Evolutionary conservation across 331 rosid species (phyloP).

Genomic region (Erythrophleum ivorense): DNA sequence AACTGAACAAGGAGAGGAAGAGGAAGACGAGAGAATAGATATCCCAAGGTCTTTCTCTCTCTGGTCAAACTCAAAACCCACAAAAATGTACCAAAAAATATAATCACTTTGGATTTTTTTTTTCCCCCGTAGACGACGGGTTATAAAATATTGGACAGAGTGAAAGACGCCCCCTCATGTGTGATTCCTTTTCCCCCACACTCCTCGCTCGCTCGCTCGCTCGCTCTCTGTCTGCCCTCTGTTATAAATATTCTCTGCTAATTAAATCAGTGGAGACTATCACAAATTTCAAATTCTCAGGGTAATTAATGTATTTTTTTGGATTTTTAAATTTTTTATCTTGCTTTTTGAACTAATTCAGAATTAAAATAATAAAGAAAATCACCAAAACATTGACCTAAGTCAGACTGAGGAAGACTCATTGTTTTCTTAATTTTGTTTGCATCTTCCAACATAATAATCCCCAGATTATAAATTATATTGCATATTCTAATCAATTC

Average conservation of each 20-base stretch:
- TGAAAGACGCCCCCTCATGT: conserved; percentile 56
- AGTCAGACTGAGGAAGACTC: conserved; percentile 44
- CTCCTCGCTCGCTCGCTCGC: conserved; percentile 1
- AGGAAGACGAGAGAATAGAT: background rate
- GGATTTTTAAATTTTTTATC: conserved; percentile 32
- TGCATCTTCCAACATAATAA: conserved; percentile 47
- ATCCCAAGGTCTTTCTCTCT: background rate
- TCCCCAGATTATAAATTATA: conserved; percentile 26
- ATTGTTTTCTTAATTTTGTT: conserved; percentile 51
- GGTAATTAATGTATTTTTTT: background rate
- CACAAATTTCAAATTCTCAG: conserved; percentile 45
- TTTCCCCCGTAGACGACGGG: conserved; percentile 62
- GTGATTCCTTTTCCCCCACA: conserved; percentile 46
- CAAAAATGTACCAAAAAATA: conserved; percentile 31
- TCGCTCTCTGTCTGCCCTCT: too few species aligned
- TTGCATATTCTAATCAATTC: conserved; percentile 25
- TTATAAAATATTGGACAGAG: conserved; percentile 46
- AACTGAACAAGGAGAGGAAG: conserved; percentile 35
- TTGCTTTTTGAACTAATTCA: conserved; percentile 17
- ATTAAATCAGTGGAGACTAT: conserved; percentile 27
- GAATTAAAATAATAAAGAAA: background rate
- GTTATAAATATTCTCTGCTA: background rate
- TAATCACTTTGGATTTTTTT: conserved; percentile 44
- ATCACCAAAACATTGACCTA: conserved; percentile 47
- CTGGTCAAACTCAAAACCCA: conserved; percentile 34